phyloP scores from a whole-genome alignment of 192 early-diverging fungal genomes.

The Podila verticillata region DNA sequence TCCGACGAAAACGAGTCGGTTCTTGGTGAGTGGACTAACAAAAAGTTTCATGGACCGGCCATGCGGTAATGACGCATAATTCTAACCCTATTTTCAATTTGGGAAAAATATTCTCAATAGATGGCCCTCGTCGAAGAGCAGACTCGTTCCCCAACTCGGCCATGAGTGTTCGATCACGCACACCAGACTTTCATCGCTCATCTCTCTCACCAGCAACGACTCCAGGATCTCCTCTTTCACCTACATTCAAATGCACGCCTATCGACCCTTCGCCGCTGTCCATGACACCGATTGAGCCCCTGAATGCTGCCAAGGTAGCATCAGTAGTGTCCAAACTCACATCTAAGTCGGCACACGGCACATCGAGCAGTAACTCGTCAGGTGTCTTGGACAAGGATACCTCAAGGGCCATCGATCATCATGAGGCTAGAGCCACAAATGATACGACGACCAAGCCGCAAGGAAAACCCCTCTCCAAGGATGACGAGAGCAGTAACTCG shows the following conservation, averaged over 20 bases:
- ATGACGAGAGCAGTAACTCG: neutral
- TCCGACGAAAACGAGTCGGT: constrained; percentile 22
- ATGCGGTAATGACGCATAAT: no score
- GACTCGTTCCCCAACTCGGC: constrained; percentile 47
- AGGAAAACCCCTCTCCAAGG: neutral
- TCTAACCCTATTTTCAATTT: neutral
- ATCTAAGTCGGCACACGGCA: neutral
- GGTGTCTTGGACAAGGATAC: neutral
- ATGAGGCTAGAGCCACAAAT: neutral
- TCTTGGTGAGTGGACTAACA: constrained; percentile 10
- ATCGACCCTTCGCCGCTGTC: constrained; percentile 34
- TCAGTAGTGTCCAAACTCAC: neutral
- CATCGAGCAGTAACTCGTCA: neutral
- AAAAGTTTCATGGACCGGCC: no score
- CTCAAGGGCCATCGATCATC: neutral
- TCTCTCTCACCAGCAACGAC: constrained; percentile 16
- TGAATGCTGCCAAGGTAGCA: constrained; percentile 35
- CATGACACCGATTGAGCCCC: constrained; percentile 26
- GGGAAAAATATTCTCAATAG: neutral
- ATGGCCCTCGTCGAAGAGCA: constrained; percentile 42
- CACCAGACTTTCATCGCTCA: constrained; percentile 26
- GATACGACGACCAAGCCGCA: neutral
- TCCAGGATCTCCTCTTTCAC: constrained; percentile 28
- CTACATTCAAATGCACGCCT: constrained; percentile 7
- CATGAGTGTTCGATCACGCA: constrained; percentile 22